phyloP scores from a whole-genome alignment of 2,329 filamentous ascomycete species.

The Calonectria honghensis region DNA sequence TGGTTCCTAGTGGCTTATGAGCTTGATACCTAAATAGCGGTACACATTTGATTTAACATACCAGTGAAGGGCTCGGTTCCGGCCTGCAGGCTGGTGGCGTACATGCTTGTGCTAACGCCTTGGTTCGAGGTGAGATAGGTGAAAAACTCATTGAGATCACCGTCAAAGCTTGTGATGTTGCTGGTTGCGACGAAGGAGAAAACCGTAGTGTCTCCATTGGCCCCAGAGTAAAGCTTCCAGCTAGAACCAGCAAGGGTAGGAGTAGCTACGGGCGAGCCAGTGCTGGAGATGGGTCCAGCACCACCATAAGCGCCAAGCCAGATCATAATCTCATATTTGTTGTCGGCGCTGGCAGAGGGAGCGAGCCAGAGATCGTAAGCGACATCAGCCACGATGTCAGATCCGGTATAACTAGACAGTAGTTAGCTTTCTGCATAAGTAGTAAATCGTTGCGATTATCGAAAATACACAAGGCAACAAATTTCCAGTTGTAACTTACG shows the following conservation, averaged over 20 bases:
- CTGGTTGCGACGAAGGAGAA: constrained; percentile 71
- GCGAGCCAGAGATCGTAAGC: constrained; percentile 78
- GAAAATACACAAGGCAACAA: background rate
- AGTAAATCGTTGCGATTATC: background rate
- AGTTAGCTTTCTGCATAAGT: background rate
- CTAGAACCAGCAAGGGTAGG: constrained; percentile 70
- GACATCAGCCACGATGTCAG: constrained; percentile 70
- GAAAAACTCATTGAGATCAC: constrained; percentile 75
- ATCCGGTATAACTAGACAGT: constrained; percentile 59
- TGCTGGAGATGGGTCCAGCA: constrained; percentile 71
- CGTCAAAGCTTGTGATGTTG: constrained; percentile 71
- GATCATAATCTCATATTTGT: constrained; percentile 79
- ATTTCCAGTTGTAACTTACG: constrained; percentile 10
- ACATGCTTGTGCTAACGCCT: constrained; percentile 55
- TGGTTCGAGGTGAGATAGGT: constrained; percentile 71
- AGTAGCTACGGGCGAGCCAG: constrained; percentile 57
- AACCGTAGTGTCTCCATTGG: constrained; percentile 76
- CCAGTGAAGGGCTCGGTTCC: constrained; percentile 76
- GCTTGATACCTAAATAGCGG: background rate
- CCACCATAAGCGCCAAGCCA: constrained; percentile 77
- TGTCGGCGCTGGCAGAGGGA: constrained; percentile 62
- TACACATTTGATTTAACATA: background rate
- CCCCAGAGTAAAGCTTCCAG: constrained; percentile 78
- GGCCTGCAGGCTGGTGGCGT: constrained; percentile 51
- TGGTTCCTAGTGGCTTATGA: constrained; percentile 39